A percentile compares a stretch with the other conserved stretches of the same genome.
phyloP scores from a whole-genome alignment of 2,329 filamentous ascomycete genomes.

The Phyllosticta ampelicida region DNA sequence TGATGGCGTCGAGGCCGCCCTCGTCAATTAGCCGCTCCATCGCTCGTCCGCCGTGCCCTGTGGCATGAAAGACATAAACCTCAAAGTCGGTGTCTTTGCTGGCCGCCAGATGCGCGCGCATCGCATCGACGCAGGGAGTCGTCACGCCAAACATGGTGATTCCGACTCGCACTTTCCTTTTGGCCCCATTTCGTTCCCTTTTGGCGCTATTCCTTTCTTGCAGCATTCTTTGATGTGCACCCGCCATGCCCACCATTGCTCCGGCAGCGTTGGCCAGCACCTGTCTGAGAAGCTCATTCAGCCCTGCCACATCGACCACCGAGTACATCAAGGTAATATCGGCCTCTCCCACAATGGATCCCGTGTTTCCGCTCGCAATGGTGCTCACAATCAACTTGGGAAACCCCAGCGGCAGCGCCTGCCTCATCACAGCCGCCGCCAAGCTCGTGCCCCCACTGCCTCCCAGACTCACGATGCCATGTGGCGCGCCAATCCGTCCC shows the following conservation, averaged over 20 bases:
- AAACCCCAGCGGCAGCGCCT: slow-evolving; percentile 51
- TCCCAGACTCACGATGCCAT: slow-evolving; percentile 47
- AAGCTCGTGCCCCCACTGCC: slow-evolving; percentile 55
- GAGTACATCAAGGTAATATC: slow-evolving; percentile 62
- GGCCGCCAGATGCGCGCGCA: slow-evolving; percentile 43
- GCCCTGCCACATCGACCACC: slow-evolving; percentile 58
- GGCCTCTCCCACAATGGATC: slow-evolving; percentile 53
- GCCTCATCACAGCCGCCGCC: slow-evolving; percentile 49
- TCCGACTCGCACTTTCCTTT: slow-evolving; percentile 40
- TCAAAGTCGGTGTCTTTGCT: slow-evolving; percentile 36
- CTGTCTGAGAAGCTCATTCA: slow-evolving; percentile 47
- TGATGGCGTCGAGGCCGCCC: slow-evolving; percentile 50
- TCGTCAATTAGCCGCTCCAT: slow-evolving; percentile 56
- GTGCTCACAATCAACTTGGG: slow-evolving; percentile 63
- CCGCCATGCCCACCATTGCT: slow-evolving; percentile 49
- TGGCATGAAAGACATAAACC: slow-evolving; percentile 58
- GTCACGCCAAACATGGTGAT: slow-evolving; percentile 70
- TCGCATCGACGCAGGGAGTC: slow-evolving; percentile 50
- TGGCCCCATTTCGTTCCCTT: background rate
- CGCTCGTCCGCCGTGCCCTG: slow-evolving; percentile 54
- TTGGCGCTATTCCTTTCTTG: background rate
- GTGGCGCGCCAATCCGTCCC: background rate
- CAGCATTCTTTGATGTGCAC: slow-evolving; percentile 25
- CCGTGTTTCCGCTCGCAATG: slow-evolving; percentile 55
- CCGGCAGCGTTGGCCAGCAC: slow-evolving; percentile 54